These are phyloP conservation scores for Lodderomyces margitis DNA, from an alignment of 1,139 yeast species.

Conservation along the genomic window DNA sequence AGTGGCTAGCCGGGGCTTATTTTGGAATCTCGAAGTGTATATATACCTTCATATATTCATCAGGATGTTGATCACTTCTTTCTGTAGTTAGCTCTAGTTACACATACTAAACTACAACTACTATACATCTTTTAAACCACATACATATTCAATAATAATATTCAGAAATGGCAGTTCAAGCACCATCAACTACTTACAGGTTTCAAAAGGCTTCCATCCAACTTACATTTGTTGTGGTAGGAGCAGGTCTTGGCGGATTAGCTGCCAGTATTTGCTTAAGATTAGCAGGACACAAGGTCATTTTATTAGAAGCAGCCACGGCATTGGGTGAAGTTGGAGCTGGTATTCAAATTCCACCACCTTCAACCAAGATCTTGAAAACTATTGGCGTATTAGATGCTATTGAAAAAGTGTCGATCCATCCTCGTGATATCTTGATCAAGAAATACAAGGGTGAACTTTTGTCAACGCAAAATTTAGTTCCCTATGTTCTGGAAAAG, in stretches of 20 bases:
- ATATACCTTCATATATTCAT: too few relatives aligned
- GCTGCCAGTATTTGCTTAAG: slow-evolving; percentile 33
- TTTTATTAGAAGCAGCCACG: slow-evolving; percentile 29
- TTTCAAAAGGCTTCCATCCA: slow-evolving; percentile 9
- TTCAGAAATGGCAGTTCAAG: background rate
- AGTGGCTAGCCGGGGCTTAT: too few relatives aligned
- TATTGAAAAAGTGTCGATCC: slow-evolving; percentile 20
- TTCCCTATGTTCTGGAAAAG: slow-evolving; percentile 19
- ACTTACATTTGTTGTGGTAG: slow-evolving; percentile 15
- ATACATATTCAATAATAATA: too few relatives aligned
- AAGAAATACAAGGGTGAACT: slow-evolving; percentile 25
- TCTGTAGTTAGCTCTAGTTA: too few relatives aligned
- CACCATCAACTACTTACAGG: background rate
- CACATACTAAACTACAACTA: too few relatives aligned
- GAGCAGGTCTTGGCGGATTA: slow-evolving; percentile 41
- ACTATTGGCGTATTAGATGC: slow-evolving; percentile 24
- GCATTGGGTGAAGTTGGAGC: slow-evolving; percentile 42
- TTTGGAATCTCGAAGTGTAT: too few relatives aligned
- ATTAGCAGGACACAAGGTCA: slow-evolving; percentile 32
- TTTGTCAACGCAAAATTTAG: slow-evolving; percentile 22
- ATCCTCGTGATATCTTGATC: slow-evolving; percentile 24
- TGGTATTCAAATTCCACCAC: slow-evolving; percentile 38
- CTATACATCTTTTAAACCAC: too few relatives aligned
- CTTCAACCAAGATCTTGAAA: slow-evolving; percentile 24
- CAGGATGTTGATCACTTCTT: too few relatives aligned